phyloP scores from a whole-genome alignment of 805 yeast species.

The Candida succiphila region DNA sequence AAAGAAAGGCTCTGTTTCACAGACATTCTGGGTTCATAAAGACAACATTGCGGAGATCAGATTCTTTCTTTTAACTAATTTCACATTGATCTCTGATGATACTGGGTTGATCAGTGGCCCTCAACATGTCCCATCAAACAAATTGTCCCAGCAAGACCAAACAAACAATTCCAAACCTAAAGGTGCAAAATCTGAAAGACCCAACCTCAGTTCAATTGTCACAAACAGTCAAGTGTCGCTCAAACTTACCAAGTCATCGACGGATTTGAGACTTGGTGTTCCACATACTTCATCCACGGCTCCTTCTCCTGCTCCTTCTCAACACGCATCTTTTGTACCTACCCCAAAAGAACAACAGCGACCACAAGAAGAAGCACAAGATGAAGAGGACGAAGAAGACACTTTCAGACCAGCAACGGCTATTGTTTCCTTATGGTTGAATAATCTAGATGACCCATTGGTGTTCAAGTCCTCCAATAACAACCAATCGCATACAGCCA shows the following conservation, averaged over 20 bases:
- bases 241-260: not conserved
- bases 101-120: conserved; percentile 17
- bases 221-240: too few relatives aligned
- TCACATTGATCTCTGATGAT: conserved; percentile 26
- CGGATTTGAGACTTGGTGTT: too few relatives aligned
- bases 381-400: not conserved
- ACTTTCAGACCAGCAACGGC: conserved; percentile 20
- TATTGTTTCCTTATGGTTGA: conserved; percentile 19
- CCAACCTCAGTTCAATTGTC: not conserved
- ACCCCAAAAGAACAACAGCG: conserved; percentile 1
- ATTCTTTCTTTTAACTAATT: conserved; percentile 33
- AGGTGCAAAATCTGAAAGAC: not conserved
- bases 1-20: conserved; percentile 25
- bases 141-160: not conserved
- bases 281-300: too few relatives aligned
- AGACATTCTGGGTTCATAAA: conserved; percentile 44
- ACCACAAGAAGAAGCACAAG: conserved; percentile 1
- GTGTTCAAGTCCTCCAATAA: conserved; percentile 5
- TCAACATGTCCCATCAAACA: conserved; percentile 3
- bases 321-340: not conserved
- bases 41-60: conserved; percentile 49
- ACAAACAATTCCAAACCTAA: not conserved
- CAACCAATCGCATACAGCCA: not conserved
- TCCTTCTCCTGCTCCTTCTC: too few relatives aligned
- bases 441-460: conserved; percentile 15